Conservation (phyloP, 192 early-diverging fungal genomes). For the Linnemannia zychae region DNA sequence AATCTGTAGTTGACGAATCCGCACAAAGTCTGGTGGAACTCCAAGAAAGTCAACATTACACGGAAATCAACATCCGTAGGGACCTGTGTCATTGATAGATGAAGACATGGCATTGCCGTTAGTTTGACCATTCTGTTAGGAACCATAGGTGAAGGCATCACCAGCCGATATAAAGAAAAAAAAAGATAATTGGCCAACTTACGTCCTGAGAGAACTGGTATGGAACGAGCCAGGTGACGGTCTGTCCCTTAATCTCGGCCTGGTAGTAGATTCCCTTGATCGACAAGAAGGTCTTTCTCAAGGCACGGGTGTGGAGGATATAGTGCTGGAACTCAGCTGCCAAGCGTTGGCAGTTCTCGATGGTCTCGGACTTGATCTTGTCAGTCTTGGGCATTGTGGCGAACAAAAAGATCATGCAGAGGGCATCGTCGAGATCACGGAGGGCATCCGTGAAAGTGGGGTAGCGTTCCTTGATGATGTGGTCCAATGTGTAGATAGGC, state of each 20-base stretch:
- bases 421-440: constrained; percentile 96
- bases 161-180: neutral
- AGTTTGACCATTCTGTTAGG: constrained; percentile 1
- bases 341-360: constrained; percentile 85
- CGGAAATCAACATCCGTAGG: constrained; percentile 96
- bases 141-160: neutral
- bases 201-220: constrained; percentile 94
- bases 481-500: constrained; percentile 92
- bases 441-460: constrained; percentile 94
- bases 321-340: constrained; percentile 96
- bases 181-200: constrained; percentile 18
- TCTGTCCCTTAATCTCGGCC: constrained; percentile 96
- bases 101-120: neutral
- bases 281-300: constrained; percentile 93
- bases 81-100: constrained; percentile 51
- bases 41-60: constrained; percentile 97
- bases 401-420: constrained; percentile 96
- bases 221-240: constrained; percentile 95
- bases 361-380: constrained; percentile 68
- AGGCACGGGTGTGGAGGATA: constrained; percentile 79
- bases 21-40: constrained; percentile 93
- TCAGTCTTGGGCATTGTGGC: constrained; percentile 86
- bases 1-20: constrained; percentile 97
- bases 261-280: constrained; percentile 99
- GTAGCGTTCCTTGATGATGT: constrained; percentile 96